Base-by-base conservation (phyloP, 768 basidiomycete genomes). In the Galerina sulciceps region DNA sequence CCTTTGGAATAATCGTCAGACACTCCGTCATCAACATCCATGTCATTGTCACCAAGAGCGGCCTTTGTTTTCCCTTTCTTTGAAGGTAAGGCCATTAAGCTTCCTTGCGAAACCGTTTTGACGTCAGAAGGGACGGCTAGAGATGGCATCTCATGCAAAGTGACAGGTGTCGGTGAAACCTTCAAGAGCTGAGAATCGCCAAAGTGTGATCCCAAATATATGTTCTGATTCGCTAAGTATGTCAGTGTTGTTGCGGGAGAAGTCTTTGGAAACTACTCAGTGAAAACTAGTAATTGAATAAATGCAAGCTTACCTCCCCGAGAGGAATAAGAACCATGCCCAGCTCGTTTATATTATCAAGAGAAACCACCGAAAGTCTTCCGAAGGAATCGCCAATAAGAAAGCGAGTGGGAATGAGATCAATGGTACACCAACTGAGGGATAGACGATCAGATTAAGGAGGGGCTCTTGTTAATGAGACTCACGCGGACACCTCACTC, bases 141-240 rank as follows among this genome's bases (percentile, higher is more conserved):
- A 0, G 84, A 85, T 1, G 79, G 78, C 3, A 65, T 52, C 14
- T 76, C 73, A 10, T 74, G 61, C 11, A 72, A 68, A 8, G 79
- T 76, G n/a, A 76, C 60, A 0, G 87, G 82, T 1, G 72, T 74
- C 36, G 73, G 63, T 10, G 76, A 81, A 54, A 96, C 82, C 50
- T 82, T 79, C 2, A 95, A 65, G 10, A 96, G 73, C 62, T 94
- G 91, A 1, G 93, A 90, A 69, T 95, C 87, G 15, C 92, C 93
- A 14, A 83, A 76, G 63, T 93, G 90, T 6, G 94, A 95, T 15
- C 93, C 91, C 18, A 94, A 76, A 66, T 88, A 96, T 8, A 94
- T 61, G 9, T 83, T 73, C 69, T 91, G 87, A 46, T 84, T 81
- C 5, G 85, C 79, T 11, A 97, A 79, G 64, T 93, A 89, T 1